Percentiles rank a stretch among this genome's conserved stretches.
Evolutionary conservation across 192 early-diverging fungal species (phyloP).

Genomic region (Paraglomus brasilianum): DNA sequence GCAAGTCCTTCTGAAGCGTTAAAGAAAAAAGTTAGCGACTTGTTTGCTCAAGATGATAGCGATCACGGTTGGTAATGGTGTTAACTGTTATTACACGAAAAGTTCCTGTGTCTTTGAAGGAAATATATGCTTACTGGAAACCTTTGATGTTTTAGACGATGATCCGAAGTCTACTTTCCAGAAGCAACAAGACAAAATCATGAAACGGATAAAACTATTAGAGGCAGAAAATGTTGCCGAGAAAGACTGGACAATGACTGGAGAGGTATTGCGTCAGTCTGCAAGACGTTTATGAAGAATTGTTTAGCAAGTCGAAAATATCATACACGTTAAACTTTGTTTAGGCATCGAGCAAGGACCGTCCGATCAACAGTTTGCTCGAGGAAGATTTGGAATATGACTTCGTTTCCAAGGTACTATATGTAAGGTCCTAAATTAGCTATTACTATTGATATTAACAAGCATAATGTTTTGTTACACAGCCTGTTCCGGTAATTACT

Average conservation of each 20-base stretch:
- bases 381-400: conserved; percentile 94
- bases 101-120: conserved; percentile 5
- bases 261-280: conserved; percentile 54
- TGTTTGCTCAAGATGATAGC: conserved; percentile 60
- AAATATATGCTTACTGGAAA: conserved; percentile 33
- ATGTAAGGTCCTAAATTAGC: neutral
- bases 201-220: conserved; percentile 73
- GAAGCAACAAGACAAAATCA: conserved; percentile 67
- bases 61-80: conserved; percentile 47
- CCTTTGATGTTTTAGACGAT: conserved; percentile 29
- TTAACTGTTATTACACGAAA: conserved; percentile 1
- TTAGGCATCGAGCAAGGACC: conserved; percentile 61
- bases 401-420: conserved; percentile 65
- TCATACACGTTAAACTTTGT: neutral
- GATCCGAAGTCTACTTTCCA: conserved; percentile 72
- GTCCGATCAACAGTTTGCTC: conserved; percentile 90
- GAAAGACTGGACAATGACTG: conserved; percentile 88
- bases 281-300: no score
- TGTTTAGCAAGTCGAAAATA: no score
- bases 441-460: no score
- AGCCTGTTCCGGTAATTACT: conserved; percentile 91
- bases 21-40: conserved; percentile 43
- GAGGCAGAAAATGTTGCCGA: conserved; percentile 81
- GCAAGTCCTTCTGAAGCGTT: conserved; percentile 40
- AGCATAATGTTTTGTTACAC: neutral